phyloP scores from a whole-genome alignment of 2,329 filamentous ascomycete species.

The Fonsecaea multimorphosa region DNA sequence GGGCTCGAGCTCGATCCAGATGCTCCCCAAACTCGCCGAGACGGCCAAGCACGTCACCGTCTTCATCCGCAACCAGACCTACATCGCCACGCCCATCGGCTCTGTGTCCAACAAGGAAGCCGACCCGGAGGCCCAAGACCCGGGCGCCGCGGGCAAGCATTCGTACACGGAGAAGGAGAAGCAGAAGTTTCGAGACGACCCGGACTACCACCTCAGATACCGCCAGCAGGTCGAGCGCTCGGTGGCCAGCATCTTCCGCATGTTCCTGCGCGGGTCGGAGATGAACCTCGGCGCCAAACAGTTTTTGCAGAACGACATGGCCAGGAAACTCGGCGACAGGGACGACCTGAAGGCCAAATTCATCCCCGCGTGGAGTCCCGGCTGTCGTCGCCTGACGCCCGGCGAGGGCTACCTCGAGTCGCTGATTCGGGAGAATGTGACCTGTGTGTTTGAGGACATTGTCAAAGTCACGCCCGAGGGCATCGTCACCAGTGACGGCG shows the following conservation, averaged over 20 bases:
- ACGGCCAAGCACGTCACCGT: slow-evolving; percentile 42
- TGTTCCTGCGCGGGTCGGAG: slow-evolving; percentile 32
- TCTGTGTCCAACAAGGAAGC: slow-evolving; percentile 34
- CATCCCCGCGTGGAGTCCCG: slow-evolving; percentile 41
- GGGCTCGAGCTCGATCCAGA: slow-evolving; percentile 28
- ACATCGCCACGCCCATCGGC: slow-evolving; percentile 40
- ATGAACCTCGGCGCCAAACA: slow-evolving; percentile 25
- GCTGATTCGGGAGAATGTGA: slow-evolving; percentile 38
- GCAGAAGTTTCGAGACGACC: slow-evolving; percentile 31
- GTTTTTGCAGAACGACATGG: slow-evolving; percentile 37
- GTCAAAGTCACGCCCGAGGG: slow-evolving; percentile 42
- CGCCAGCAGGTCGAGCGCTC: slow-evolving; percentile 25
- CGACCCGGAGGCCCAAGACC: slow-evolving; percentile 32
- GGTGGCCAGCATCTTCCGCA: slow-evolving; percentile 25
- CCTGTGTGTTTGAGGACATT: slow-evolving; percentile 28
- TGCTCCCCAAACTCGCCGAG: slow-evolving; percentile 46
- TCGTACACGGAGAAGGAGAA: slow-evolving; percentile 36
- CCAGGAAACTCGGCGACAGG: slow-evolving; percentile 30
- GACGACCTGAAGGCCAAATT: slow-evolving; percentile 37
- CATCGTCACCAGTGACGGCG: slow-evolving; percentile 44
- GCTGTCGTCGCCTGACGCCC: slow-evolving; percentile 57
- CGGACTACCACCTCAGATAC: slow-evolving; percentile 31
- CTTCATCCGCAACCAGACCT: slow-evolving; percentile 43
- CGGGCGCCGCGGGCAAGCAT: slow-evolving; percentile 35
- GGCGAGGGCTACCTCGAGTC: slow-evolving; percentile 41